These are phyloP conservation scores for Chalciporus chontae DNA, from an alignment of 768 basidiomycete species.

Conservation along the genomic window DNA sequence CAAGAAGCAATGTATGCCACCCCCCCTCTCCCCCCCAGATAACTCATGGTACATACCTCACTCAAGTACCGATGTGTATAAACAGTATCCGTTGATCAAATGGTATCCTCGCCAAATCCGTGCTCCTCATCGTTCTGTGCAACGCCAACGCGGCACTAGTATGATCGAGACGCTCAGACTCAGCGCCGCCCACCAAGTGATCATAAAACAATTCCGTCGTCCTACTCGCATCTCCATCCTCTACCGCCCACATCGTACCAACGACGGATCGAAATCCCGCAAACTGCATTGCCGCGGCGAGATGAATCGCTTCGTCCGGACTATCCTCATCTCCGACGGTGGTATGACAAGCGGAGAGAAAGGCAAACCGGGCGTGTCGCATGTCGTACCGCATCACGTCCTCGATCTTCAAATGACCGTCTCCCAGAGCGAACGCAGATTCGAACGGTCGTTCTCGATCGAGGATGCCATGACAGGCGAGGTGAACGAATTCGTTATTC, in stretches of 20 bases:
- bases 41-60: too few species aligned
- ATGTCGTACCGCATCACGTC: constrained; percentile 4
- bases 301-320: constrained; percentile 3
- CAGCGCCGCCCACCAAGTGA: neutral
- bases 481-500: constrained; percentile 17
- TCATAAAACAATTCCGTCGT: constrained; percentile 2
- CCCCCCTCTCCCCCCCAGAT: too few species aligned
- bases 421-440: constrained; percentile 4
- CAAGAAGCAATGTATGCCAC: too few species aligned
- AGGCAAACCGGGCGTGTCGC: constrained; percentile 3
- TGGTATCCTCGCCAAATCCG: neutral
- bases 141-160: constrained; percentile 5
- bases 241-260: constrained; percentile 14
- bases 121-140: neutral
- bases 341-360: neutral
- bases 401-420: constrained; percentile 2
- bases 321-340: neutral
- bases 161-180: constrained; percentile 1
- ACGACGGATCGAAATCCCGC: constrained; percentile 10
- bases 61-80: constrained; percentile 2
- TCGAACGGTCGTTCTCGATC: constrained; percentile 9
- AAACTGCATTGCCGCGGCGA: constrained; percentile 2
- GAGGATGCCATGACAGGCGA: constrained; percentile 21
- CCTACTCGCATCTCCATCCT: constrained; percentile 1
- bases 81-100: constrained; percentile 5